Evolutionary conservation across 164 flowering plant species (phyloP).

Genomic region (Santalum album): DNA sequence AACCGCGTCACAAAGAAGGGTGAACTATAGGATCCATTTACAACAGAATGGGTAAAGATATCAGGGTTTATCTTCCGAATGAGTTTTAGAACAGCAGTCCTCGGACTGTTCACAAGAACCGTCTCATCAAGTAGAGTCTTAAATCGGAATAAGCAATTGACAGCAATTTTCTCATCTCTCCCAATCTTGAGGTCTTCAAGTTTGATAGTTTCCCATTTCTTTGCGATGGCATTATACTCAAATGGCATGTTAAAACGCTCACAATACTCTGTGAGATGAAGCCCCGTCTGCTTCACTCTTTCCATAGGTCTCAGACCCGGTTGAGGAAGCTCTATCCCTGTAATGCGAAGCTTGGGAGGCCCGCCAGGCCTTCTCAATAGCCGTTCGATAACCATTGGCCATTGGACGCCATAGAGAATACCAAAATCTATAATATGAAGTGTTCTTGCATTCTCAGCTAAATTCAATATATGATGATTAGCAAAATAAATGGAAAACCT

Average conservation of each 20-base stretch:
- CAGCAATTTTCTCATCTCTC: conserved; percentile 28
- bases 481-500: neutral
- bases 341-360: conserved; percentile 44
- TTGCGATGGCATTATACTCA: conserved; percentile 45
- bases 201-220: conserved; percentile 42
- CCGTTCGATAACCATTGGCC: conserved; percentile 22
- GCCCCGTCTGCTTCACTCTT: conserved; percentile 44
- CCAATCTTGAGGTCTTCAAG: conserved; percentile 37
- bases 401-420: neutral
- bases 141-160: conserved; percentile 32
- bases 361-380: conserved; percentile 34
- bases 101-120: conserved; percentile 26
- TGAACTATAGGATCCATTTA: conserved; percentile 40
- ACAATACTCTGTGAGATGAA: conserved; percentile 36
- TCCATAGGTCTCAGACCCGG: conserved; percentile 47
- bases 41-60: conserved; percentile 29
- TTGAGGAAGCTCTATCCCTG: conserved; percentile 59
- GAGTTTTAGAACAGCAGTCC: conserved; percentile 34
- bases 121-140: conserved; percentile 48
- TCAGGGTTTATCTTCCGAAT: conserved; percentile 37
- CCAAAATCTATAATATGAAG: neutral
- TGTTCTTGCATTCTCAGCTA: neutral
- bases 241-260: conserved; percentile 49
- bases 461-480: neutral
- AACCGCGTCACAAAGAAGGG: conserved; percentile 54